Conservation (phyloP, 768 basidiomycete species). For the Glaciozyma martinii region DNA sequence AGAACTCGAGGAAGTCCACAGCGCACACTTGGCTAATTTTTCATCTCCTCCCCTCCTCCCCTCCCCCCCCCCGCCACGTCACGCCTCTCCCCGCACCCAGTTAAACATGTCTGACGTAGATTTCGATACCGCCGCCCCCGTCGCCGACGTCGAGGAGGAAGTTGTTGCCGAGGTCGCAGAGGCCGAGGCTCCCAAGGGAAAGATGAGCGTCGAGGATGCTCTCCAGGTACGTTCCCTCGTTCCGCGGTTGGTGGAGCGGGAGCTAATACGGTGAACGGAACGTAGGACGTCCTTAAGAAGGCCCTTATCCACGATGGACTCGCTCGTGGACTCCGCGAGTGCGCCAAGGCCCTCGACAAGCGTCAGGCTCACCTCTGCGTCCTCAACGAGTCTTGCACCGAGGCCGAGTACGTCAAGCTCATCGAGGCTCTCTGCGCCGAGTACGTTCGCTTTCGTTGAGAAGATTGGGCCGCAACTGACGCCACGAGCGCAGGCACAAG, state of each 20-base stretch:
- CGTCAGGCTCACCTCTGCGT: slow-evolving; percentile 97
- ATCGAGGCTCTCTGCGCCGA: slow-evolving; percentile 98
- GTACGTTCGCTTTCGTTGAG: slow-evolving; percentile 19
- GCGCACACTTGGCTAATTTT: no score
- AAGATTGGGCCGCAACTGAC: background rate
- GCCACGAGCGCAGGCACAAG: slow-evolving; percentile 52
- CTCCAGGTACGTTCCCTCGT: slow-evolving; percentile 49
- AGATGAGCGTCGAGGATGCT: slow-evolving; percentile 82
- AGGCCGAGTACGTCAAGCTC: slow-evolving; percentile 99
- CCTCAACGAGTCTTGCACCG: slow-evolving; percentile 96
- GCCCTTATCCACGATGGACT: slow-evolving; percentile 97
- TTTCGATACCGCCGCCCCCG: slow-evolving; percentile 31
- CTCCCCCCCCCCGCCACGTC: background rate
- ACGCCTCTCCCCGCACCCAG: background rate
- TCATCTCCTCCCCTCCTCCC: background rate
- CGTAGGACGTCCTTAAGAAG: slow-evolving; percentile 96
- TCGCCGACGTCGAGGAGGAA: slow-evolving; percentile 33
- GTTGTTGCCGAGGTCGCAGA: slow-evolving; percentile 65
- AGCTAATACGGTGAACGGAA: slow-evolving; percentile 28
- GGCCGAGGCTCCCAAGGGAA: slow-evolving; percentile 75
- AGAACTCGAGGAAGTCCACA: no score
- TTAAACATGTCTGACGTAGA: slow-evolving; percentile 4
- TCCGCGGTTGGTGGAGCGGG: background rate
- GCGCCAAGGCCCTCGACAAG: slow-evolving; percentile 96
- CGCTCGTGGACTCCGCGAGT: slow-evolving; percentile 93